Conservation (phyloP, 2,329 filamentous ascomycete species). For the Cryphonectria parasitica region DNA sequence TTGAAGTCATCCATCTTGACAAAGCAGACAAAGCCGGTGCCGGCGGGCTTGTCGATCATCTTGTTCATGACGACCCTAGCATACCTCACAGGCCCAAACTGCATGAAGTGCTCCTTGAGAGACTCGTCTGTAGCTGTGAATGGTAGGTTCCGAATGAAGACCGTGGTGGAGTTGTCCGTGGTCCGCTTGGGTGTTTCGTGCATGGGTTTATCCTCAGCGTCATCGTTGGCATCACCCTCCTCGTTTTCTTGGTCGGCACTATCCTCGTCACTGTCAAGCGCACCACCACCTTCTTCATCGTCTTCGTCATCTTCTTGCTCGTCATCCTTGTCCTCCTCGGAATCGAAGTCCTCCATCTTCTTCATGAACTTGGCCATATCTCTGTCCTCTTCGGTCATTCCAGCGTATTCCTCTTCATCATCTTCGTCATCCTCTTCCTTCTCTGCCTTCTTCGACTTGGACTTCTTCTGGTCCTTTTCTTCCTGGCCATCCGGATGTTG, state of each 20-base stretch:
- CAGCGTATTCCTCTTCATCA: slow-evolving; percentile 38
- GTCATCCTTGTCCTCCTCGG: slow-evolving; percentile 57
- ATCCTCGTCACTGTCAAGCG: slow-evolving; percentile 47
- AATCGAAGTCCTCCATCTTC: slow-evolving; percentile 61
- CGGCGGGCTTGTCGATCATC: slow-evolving; percentile 82
- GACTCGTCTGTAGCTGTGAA: slow-evolving; percentile 84
- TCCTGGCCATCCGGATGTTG: slow-evolving; percentile 52
- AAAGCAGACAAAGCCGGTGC: slow-evolving; percentile 96
- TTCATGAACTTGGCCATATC: slow-evolving; percentile 60
- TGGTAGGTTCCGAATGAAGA: slow-evolving; percentile 94
- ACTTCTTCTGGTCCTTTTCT: slow-evolving; percentile 38
- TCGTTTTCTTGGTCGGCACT: slow-evolving; percentile 50
- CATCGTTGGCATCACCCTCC: slow-evolving; percentile 46
- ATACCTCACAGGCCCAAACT: slow-evolving; percentile 88
- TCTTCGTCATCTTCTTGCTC: slow-evolving; percentile 43
- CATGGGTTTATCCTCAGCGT: slow-evolving; percentile 33
- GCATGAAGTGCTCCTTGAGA: slow-evolving; percentile 82
- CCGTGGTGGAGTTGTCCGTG: slow-evolving; percentile 72
- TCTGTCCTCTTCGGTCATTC: slow-evolving; percentile 44
- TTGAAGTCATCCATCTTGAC: slow-evolving; percentile 75
- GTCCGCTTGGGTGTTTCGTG: slow-evolving; percentile 44
- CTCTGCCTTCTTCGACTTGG: slow-evolving; percentile 42
- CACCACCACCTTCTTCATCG: slow-evolving; percentile 41
- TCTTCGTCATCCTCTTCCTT: slow-evolving; percentile 41
- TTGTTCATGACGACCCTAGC: slow-evolving; percentile 89